Evolutionary conservation across 2,329 filamentous ascomycete species (phyloP), one percentile per base, ranked within the genome.

Genomic region (Clarireedia homoeocarpa): DNA sequence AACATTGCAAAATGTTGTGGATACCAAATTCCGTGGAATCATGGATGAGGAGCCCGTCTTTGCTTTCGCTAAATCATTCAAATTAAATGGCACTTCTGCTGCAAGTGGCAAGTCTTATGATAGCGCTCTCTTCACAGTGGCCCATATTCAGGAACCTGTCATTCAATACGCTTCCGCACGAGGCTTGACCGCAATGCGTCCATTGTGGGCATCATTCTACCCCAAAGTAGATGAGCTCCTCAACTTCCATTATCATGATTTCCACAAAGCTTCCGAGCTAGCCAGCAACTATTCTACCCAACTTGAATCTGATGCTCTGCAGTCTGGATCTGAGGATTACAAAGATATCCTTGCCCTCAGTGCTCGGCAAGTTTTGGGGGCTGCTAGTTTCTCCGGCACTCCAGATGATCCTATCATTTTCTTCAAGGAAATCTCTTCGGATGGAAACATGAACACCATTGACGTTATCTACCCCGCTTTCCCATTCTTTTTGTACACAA

Each of bases 401-500:
- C 80, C 85, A 1, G 80, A 89, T 3, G 77, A 83, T 59, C 86
- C 87, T 0, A 78, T 92, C 44, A 70, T 94, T 23, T 94, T 94
- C 71, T 73, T 92, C 58, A 94, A 94, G 68, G 89, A 94, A 69
- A 92, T 94, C 55, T 90, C 87, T 1, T 91, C 86, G 2, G 88
- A 92, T 64, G 89, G 89, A 4, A 92, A 95, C 65, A 85, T 85
- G 70, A 89, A 94, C 68, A 94, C 89, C 0, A 86, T 94, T 10
- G 88, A 92, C 72, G 88, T 95, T 56, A 92, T 95, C 64, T 94
- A 91, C 74, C 89, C 89, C 0, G 80, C 88, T 0, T 91, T 90
- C 71, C 88, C 89, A 0, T 94, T 92, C 76, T 92, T 92, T 74
- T 70, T 92, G 20, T 94, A 92, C 67, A 91, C 88, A 17, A 91